Base-by-base conservation (phyloP, 345 rosid species). In the Xanthoceras sorbifolium region DNA sequence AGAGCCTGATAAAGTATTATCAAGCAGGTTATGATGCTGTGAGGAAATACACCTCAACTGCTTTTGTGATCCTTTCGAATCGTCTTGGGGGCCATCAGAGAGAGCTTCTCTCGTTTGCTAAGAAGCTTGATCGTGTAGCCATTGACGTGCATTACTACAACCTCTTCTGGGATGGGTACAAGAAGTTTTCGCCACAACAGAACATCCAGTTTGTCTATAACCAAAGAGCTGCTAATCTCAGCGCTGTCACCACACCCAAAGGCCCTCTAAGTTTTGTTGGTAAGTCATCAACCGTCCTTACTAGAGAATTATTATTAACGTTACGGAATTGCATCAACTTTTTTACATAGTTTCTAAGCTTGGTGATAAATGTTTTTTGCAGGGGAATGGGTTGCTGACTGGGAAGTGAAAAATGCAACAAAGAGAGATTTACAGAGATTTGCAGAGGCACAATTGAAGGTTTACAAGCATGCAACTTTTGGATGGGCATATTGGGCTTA, bases 401-500 rank as follows among this genome's bases (percentile, higher is more conserved):
- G 74, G 76, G 77, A 32, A 9, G 60, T 46, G 17, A 14, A 68
- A 6, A 77, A 26, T 18, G 85, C 74, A 74, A 31, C 83, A 29
- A 75, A 9, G 76, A 9, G 69, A 32, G 85, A 85, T 52, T 77
- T 75, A 64, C 72, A 80, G 64, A 77, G 62, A 25, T 85, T 71
- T 72, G 73, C 69, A 1, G 26, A 72, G 31, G 85, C 82, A 23
- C 82, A 82, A 61, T 7, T 71, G 14, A 63, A 79, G 67, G 82
- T 80, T 6, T 80, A 74, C 50, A 82, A 85, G 31, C 59, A 60
- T 6, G 85, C 87, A 2, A 79, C 83, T 5, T 84, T 82, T 54
- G 85, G 87, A 20, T 82, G 85, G 87, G 85, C 73, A 0, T 85
- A 80, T 50, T 85, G 87, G 86, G 60, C 85, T n/a, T 78, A 78